phyloP scores from a whole-genome alignment of 371 early-diverging fungal genomes.

The Mucor saturninus region DNA sequence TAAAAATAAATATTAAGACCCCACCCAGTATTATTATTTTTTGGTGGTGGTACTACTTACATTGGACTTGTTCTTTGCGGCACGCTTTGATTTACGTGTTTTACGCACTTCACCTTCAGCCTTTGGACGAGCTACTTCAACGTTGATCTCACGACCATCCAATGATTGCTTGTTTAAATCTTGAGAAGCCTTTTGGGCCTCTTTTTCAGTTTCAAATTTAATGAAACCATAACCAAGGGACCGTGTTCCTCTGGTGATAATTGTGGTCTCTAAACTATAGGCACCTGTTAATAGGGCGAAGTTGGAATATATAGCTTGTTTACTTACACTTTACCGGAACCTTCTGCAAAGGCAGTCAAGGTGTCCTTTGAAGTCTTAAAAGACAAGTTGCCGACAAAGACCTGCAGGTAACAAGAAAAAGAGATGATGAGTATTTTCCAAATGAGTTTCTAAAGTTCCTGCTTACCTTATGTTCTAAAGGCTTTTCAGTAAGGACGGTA shows the following conservation, averaged over 20 bases:
- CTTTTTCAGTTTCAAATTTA: constrained; percentile 74
- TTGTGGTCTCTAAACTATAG: constrained; percentile 60
- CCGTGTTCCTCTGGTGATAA: constrained; percentile 77
- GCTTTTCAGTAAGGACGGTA: constrained; percentile 2
- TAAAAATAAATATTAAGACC: constrained; percentile 6
- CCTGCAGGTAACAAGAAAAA: constrained; percentile 41
- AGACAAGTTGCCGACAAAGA: constrained; percentile 95
- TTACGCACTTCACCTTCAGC: neutral
- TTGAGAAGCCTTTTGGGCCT: constrained; percentile 76
- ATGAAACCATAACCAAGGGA: constrained; percentile 95
- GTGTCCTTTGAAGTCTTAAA: constrained; percentile 82
- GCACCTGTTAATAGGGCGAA: neutral
- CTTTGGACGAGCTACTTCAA: constrained; percentile 83
- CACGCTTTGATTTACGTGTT: constrained; percentile 15
- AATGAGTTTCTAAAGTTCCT: neutral
- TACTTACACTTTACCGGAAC: constrained; percentile 79
- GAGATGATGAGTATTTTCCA: neutral
- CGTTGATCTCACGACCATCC: constrained; percentile 84
- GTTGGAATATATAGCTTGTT: neutral
- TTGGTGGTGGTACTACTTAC: neutral
- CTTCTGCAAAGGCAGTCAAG: constrained; percentile 75
- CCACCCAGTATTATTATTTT: neutral
- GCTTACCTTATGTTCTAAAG: constrained; percentile 19
- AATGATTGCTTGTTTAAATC: constrained; percentile 74
- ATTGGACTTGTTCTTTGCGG: neutral